Conservation (phyloP, 1,284 basidiomycete genomes). For the Earliella scabrosa region DNA sequence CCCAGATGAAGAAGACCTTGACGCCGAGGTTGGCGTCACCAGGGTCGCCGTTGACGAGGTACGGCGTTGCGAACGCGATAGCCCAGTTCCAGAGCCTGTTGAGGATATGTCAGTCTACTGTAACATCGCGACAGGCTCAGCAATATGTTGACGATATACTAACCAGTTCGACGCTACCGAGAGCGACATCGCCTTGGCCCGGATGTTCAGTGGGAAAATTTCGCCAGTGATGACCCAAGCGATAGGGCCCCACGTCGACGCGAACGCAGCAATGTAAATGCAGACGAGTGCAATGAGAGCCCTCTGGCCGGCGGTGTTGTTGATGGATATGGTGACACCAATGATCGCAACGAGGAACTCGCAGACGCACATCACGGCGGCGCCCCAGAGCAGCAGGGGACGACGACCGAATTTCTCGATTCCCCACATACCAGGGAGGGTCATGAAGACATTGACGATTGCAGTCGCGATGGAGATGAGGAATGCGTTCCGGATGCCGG, state of each 20-base stretch:
- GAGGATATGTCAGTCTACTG: not conserved
- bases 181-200: constrained; percentile 81
- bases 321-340: constrained; percentile 62
- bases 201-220: constrained; percentile 74
- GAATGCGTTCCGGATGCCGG: constrained; percentile 76
- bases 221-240: constrained; percentile 81
- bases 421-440: constrained; percentile 70
- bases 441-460: constrained; percentile 76
- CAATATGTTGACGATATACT: constrained; percentile 25
- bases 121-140: not conserved
- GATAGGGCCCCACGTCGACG: constrained; percentile 80
- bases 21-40: constrained; percentile 46
- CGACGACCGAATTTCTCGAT: constrained; percentile 81
- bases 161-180: constrained; percentile 75
- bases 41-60: constrained; percentile 59
- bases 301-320: constrained; percentile 37
- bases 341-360: constrained; percentile 78
- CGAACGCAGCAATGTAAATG: constrained; percentile 80
- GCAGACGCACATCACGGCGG: constrained; percentile 73
- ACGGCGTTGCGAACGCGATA: constrained; percentile 62
- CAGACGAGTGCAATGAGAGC: constrained; percentile 60
- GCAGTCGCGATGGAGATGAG: constrained; percentile 73
- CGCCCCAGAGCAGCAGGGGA: constrained; percentile 74
- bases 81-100: constrained; percentile 36
- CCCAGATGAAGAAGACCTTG: constrained; percentile 95